Conservation (phyloP, 2,329 filamentous ascomycete species). For the Cladosporium cucumerinum region DNA sequence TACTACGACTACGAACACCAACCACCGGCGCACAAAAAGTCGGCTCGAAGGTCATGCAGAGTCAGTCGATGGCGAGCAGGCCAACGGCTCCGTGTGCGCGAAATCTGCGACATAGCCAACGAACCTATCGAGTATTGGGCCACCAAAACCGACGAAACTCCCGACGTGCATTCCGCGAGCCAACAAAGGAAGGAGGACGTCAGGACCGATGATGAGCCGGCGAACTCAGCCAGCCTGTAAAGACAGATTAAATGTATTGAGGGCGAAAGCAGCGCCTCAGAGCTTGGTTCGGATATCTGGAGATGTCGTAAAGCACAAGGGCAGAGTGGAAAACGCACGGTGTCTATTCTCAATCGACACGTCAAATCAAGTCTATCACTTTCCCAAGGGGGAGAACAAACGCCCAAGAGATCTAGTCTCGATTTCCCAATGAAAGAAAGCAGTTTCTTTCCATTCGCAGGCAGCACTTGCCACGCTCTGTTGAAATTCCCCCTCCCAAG, state of each 20-base stretch:
- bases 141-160: background rate
- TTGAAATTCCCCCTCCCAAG: background rate
- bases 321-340: background rate
- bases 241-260: background rate
- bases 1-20: background rate
- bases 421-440: background rate
- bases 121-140: background rate
- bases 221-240: background rate
- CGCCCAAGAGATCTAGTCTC: background rate
- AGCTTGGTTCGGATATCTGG: too few relatives aligned
- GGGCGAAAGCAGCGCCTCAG: too few relatives aligned
- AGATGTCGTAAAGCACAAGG: background rate
- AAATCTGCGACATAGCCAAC: background rate
- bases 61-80: background rate
- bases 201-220: background rate
- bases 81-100: background rate
- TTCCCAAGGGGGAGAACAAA: background rate
- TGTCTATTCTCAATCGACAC: background rate
- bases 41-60: background rate
- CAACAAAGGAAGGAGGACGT: background rate
- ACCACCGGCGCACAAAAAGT: background rate
- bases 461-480: slow-evolving; percentile 6
- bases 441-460: background rate
- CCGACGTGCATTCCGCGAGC: background rate
- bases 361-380: background rate